phyloP scores from a whole-genome alignment of 768 basidiomycete species.

The Leccinum longicurvipes region DNA sequence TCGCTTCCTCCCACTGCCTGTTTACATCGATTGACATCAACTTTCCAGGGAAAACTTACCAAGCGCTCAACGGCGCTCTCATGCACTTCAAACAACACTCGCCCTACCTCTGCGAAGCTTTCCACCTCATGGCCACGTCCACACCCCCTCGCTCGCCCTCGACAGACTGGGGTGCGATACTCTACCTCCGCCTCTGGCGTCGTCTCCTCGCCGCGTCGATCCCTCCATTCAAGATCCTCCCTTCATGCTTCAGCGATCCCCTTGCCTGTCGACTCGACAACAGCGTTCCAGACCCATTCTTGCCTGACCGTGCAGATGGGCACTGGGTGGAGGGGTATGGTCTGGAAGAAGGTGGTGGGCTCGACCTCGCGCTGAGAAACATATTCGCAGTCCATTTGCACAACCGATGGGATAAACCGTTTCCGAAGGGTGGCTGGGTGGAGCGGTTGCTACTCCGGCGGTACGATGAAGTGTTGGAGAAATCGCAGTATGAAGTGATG shows the following conservation, averaged over 20 bases:
- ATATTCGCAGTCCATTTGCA: conserved; percentile 91
- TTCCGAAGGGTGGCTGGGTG: conserved; percentile 83
- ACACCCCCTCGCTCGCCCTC: conserved; percentile 72
- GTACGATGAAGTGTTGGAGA: conserved; percentile 45
- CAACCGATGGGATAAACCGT: conserved; percentile 91
- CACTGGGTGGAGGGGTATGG: conserved; percentile 58
- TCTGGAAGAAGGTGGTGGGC: conserved; percentile 57
- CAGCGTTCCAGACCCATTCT: conserved; percentile 88
- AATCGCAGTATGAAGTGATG: neutral
- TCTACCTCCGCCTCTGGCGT: conserved; percentile 90
- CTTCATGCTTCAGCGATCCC: conserved; percentile 93
- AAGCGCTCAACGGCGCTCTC: conserved; percentile 86
- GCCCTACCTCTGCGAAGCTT: conserved; percentile 95
- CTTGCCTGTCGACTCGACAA: conserved; percentile 89
- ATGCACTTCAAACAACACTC: conserved; percentile 91
- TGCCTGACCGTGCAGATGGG: conserved; percentile 46
- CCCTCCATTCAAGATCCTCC: conserved; percentile 88
- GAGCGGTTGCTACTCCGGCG: conserved; percentile 66
- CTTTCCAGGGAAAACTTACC: conserved; percentile 60
- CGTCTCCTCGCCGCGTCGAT: conserved; percentile 70
- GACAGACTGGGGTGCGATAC: conserved; percentile 90
- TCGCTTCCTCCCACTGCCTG: neutral
- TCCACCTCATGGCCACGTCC: conserved; percentile 82
- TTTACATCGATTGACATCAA: conserved; percentile 4
- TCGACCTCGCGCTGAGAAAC: conserved; percentile 59